Conservation (phyloP, 192 early-diverging fungal species). For the Gonapodya prolifera region DNA sequence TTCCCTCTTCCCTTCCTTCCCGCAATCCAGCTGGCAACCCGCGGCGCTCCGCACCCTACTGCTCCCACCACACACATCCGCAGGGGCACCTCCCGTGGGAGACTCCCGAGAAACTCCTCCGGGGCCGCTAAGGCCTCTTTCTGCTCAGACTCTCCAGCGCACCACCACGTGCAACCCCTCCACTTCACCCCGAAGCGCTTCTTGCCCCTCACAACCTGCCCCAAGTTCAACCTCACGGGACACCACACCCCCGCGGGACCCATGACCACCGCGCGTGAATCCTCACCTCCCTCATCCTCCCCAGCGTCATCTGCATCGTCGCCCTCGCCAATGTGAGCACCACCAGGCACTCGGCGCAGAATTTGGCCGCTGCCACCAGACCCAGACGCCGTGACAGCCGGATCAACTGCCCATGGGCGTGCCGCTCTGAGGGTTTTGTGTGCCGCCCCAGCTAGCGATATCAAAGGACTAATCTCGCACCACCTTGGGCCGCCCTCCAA, state of each 20-base stretch:
- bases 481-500: not conserved
- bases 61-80: not conserved
- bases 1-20: not conserved
- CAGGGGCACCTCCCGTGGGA: not conserved
- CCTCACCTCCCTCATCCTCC: not conserved
- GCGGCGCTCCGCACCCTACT: not conserved
- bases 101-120: not conserved
- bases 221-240: not conserved
- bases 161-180: not conserved
- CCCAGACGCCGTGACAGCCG: not conserved
- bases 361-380: not conserved
- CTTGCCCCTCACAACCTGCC: not conserved
- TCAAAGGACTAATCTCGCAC: not conserved
- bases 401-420: too few relatives aligned
- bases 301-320: not conserved
- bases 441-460: not conserved
- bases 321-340: not conserved
- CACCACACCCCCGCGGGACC: not conserved
- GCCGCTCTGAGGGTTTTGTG: not conserved
- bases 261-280: not conserved
- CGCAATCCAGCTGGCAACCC: not conserved
- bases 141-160: not conserved
- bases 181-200: not conserved
- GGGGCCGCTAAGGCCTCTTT: not conserved
- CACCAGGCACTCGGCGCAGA: not conserved